Percentiles rank a stretch among this genome's conserved stretches.
These are phyloP conservation scores for Trichoderma koningii DNA, from an alignment of 2,329 filamentous ascomycete species.

Conservation along the genomic window DNA sequence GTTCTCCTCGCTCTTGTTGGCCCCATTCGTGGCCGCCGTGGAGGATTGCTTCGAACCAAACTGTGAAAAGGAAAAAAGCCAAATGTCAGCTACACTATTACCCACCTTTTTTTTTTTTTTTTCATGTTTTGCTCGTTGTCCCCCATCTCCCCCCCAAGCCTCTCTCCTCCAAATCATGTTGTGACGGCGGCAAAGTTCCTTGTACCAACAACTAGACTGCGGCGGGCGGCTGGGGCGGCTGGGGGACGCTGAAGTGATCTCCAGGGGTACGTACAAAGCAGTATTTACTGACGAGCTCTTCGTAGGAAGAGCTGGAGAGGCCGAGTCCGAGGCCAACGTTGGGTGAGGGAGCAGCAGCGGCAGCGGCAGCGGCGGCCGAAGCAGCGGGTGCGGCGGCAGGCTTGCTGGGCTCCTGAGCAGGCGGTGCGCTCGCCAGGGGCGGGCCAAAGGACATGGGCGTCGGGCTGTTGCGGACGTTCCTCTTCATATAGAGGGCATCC, in stretches of 20 bases:
- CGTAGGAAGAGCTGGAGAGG: conserved; percentile 86
- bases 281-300: conserved; percentile 97
- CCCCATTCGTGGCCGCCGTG: conserved; percentile 49
- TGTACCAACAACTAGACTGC: conserved; percentile 28
- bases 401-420: conserved; percentile 15
- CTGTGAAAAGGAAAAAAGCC: conserved; percentile 43
- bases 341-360: conserved; percentile 53
- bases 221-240: conserved; percentile 30
- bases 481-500: conserved; percentile 61
- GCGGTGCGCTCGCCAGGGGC: conserved; percentile 2
- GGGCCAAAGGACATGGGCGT: conserved; percentile 29
- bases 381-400: conserved; percentile 48
- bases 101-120: conserved; percentile 29
- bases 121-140: conserved; percentile 6
- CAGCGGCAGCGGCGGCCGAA: conserved; percentile 32
- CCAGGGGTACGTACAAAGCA: conserved; percentile 90
- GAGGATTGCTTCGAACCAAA: conserved; percentile 63
- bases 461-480: conserved; percentile 41
- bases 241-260: conserved; percentile 37
- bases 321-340: conserved; percentile 35
- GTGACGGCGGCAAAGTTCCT: conserved; percentile 17
- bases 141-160: neutral
- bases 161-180: conserved; percentile 3
- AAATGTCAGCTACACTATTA: conserved; percentile 45
- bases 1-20: conserved; percentile 12